Evolutionary conservation across 257 asterid genomes (phyloP), one percentile per base, ranked within the genome.

Genomic region (Forsythia viridissima): DNA sequence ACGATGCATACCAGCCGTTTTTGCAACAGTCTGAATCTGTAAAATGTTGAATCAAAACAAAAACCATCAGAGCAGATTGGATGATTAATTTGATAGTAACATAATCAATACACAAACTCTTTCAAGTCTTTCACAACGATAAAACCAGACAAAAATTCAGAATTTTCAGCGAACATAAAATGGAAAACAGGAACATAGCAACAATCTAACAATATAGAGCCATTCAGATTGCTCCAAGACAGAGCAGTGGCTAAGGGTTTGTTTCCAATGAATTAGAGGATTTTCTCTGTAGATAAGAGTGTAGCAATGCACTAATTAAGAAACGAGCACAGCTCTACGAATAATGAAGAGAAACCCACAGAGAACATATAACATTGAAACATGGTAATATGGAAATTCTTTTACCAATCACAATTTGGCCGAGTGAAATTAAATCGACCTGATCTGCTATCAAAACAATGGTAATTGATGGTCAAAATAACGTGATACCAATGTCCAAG

Each of bases 1-100:
- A 42, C 81, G 91, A 77, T 85, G 91, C 77, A 88, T 81, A 70
- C 87, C 84, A 52, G 94, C 96, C 13, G 92, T 91, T 84, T 88
- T 89, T 63, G 94, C 93, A 46, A 89, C 96, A 63, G 89, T 89
- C 87, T 91, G 96, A 80, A 91, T 88, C 96, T 91, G 89, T 20
- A 80, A 81, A 40, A 77, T 11, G n/a, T 13, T 48, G n/a, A 48
- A 4, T 15, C n/a, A 48, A 48, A 4, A 48, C 52, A 46, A 15
- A 24, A 46, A 46, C 55, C 55, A 46, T 46, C 3, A 46, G 4
- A 3, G 18, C 18, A 12, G 5, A 46, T 46, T 13, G 57, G 34
- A 30, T 30, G 0, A 30, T 30, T 30, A 30, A 30, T 1, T 30
- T 30, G 34, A 30, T 30, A 30, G 1, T 30, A 30, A 30, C 34